Evolutionary conservation across 148 eudicot genomes (phyloP).

Genomic region (Rhododendron griersonianum): DNA sequence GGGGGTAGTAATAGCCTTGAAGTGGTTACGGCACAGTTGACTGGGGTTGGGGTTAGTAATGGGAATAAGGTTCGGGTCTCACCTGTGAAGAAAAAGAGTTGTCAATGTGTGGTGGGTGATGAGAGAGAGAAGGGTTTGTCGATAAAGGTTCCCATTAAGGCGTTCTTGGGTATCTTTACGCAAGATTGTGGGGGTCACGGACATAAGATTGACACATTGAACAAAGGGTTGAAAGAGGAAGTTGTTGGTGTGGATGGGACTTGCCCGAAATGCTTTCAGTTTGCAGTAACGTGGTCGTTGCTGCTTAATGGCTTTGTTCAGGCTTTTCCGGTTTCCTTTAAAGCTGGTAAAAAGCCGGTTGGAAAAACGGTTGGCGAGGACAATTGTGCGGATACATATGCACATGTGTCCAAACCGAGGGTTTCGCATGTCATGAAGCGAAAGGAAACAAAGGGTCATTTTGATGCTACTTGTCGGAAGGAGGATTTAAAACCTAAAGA

Average conservation of each 20-base stretch:
- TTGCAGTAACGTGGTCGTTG: conserved; percentile 71
- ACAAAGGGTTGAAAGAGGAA: conserved; percentile 38
- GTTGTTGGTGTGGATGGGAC: conserved; percentile 39
- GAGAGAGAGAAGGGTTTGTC: conserved; percentile 56
- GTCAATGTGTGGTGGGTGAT: conserved; percentile 29
- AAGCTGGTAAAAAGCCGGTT: conserved; percentile 43
- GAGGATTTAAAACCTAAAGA: conserved; percentile 29
- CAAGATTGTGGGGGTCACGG: conserved; percentile 32
- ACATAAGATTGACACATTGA: conserved; percentile 21
- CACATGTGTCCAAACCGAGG: conserved; percentile 21
- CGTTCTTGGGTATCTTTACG: conserved; percentile 45
- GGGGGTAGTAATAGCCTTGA: conserved; percentile 21
- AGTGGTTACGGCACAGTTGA: conserved; percentile 19
- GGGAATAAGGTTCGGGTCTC: conserved; percentile 23
- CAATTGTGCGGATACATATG: conserved; percentile 19
- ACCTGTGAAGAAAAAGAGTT: conserved; percentile 29
- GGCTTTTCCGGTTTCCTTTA: conserved; percentile 56
- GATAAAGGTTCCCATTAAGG: conserved; percentile 52
- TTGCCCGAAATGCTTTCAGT: conserved; percentile 68
- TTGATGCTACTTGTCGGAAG: conserved; percentile 29
- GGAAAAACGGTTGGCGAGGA: conserved; percentile 38
- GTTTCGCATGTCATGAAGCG: conserved; percentile 30
- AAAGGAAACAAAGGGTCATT: conserved; percentile 30
- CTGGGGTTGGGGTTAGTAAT: conserved; percentile 15
- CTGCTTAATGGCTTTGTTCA: conserved; percentile 65